Base-by-base conservation (phyloP, 2,329 filamentous ascomycete genomes). In the Penicillium brasilianum region DNA sequence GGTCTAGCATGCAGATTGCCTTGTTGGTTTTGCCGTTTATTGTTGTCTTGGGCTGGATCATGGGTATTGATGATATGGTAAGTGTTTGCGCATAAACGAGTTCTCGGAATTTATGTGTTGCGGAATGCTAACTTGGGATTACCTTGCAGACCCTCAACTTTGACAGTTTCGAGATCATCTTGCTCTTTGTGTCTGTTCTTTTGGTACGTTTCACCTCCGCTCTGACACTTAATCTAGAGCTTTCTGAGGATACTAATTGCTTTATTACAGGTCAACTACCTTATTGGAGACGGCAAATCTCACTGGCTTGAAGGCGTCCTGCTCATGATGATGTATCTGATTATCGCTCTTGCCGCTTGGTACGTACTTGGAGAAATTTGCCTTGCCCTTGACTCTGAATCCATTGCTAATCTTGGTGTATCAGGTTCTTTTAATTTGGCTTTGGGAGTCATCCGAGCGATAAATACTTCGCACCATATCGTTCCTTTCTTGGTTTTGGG, bases 151-250 rank as follows among this genome's bases (percentile, higher is more conserved):
- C 88, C 20, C 84, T 96, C 5, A 89, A 89, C 74, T 95, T 97
- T 74, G 92, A 96, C 72, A 88, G 88, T 0, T 97, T 97, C 81
- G 92, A 97, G 78, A 88, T 97, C 14, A 90, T 83, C 2, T 77
- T 85, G 1, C 75, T 88, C 1, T 88, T 89, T 61, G 83, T 88
- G 25, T 76, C 80, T n/a, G 78, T 82, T 20, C 69, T 82, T 30
- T 66, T 83, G 61, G 80, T 77, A 53, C 9, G 50, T n/a, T 9
- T 13, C 13, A 3, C 32, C 9, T 36, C 37, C 9, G 16, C 20
- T 5, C 4, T 9, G 9, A 5, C 48, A 34, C 9, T 10, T 32
- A 20, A 28, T 14, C 10, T 4, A 4, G 3, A n/a, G 34, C 8
- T 14, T 34, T 50, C 7, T 20, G n/a, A 1, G 4, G 11, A 36